Evolutionary conservation across 805 yeast species (phyloP).

Genomic region (Saccharomycopsis sp.): DNA sequence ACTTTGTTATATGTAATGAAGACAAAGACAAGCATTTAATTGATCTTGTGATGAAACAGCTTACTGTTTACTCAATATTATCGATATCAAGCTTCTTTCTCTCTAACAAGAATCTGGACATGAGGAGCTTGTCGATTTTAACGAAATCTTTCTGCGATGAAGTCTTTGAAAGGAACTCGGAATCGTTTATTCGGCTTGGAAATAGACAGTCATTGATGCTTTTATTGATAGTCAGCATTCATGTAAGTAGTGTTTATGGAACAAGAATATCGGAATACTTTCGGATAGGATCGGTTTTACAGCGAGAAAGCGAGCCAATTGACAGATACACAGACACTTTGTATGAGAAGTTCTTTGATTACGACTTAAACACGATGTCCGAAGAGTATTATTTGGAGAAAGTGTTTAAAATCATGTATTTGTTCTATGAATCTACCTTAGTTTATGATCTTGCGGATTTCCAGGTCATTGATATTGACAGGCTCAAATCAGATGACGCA

Average conservation of each 20-base stretch:
- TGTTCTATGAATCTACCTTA: neutral
- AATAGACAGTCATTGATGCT: neutral
- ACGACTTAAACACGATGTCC: neutral
- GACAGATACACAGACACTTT: neutral
- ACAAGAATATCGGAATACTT: neutral
- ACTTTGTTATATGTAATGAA: neutral
- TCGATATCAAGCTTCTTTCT: neutral
- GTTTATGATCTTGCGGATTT: slow-evolving; percentile 4
- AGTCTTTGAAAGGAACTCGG: neutral
- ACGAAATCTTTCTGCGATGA: neutral
- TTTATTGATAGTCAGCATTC: neutral
- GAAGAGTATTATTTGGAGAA: slow-evolving; percentile 1
- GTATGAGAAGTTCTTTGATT: slow-evolving; percentile 3
- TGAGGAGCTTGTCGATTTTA: neutral
- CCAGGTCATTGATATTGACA: slow-evolving; percentile 1
- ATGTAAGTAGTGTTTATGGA: neutral
- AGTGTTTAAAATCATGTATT: neutral
- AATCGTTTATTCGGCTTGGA: neutral
- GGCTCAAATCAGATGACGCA: slow-evolving; percentile 1
- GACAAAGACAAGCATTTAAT: neutral
- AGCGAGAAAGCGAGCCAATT: neutral
- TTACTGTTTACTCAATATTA: neutral
- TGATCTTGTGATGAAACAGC: neutral
- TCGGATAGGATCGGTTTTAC: neutral
- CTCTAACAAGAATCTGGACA: neutral